Evolutionary conservation across 2,329 filamentous ascomycete species (phyloP).

Genomic region (Aureobasidium sp.): DNA sequence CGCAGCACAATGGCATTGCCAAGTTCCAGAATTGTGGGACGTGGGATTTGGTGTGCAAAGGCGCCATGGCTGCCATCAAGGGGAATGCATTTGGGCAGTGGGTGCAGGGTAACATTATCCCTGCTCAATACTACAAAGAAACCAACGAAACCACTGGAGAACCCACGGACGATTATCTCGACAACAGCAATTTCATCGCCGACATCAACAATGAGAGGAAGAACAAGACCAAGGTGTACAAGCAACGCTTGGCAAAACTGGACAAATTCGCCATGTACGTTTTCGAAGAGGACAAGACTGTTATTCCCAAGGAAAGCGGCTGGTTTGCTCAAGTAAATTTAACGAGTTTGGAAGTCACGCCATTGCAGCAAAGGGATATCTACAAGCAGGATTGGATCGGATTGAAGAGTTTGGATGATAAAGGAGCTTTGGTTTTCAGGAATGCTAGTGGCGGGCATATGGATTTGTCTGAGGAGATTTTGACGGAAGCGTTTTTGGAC

Average conservation of each 20-base stretch:
- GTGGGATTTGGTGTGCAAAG: constrained; percentile 73
- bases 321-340: constrained; percentile 87
- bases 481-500: constrained; percentile 59
- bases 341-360: constrained; percentile 54
- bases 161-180: constrained; percentile 59
- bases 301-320: constrained; percentile 80
- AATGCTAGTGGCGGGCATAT: constrained; percentile 71
- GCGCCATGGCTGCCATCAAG: constrained; percentile 68
- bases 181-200: constrained; percentile 78
- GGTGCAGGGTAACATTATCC: constrained; percentile 75
- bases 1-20: constrained; percentile 85
- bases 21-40: constrained; percentile 68
- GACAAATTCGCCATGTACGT: constrained; percentile 82
- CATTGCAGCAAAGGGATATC: constrained; percentile 60
- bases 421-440: constrained; percentile 70
- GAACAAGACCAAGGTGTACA: constrained; percentile 68
- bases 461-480: constrained; percentile 59
- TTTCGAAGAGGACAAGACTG: constrained; percentile 78
- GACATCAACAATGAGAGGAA: constrained; percentile 91
- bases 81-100: constrained; percentile 73
- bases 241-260: constrained; percentile 59
- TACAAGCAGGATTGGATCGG: constrained; percentile 95
- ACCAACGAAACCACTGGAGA: constrained; percentile 50
- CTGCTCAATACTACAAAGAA: constrained; percentile 90
- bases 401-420: constrained; percentile 68